phyloP scores from a whole-genome alignment of 176 grass and related monocot species.

The Hordeum marinum region DNA sequence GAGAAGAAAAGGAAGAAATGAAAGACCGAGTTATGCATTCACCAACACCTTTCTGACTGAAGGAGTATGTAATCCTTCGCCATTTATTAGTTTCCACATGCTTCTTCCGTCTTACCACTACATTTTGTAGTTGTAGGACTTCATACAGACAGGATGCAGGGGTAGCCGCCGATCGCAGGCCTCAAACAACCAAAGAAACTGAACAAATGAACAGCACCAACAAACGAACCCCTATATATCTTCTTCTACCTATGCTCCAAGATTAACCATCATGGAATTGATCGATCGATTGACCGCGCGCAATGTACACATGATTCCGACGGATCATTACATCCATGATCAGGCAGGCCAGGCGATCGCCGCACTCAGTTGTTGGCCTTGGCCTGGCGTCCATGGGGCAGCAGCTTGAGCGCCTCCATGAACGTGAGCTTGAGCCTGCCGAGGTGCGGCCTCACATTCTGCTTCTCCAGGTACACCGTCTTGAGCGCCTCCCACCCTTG shows the following conservation, averaged over 20 bases:
- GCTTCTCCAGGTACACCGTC: conserved; percentile 74
- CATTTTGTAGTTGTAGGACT: background rate
- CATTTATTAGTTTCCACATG: conserved; percentile 6
- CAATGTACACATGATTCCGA: conserved; percentile 4
- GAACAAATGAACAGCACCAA: conserved; percentile 16
- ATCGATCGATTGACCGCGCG: background rate
- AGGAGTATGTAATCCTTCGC: background rate
- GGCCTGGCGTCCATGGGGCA: conserved; percentile 39
- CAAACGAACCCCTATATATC: background rate
- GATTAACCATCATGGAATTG: background rate
- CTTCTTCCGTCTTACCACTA: background rate
- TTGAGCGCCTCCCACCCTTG: conserved; percentile 72
- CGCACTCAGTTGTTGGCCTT: background rate
- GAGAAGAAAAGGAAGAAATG: no score
- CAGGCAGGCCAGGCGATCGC: background rate
- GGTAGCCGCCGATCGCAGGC: background rate
- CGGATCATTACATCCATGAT: background rate
- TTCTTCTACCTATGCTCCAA: background rate
- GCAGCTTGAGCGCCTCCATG: conserved; percentile 55
- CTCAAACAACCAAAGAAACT: background rate
- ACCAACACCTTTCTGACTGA: background rate
- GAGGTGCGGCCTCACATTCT: conserved; percentile 76
- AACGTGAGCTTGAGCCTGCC: conserved; percentile 73
- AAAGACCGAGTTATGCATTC: background rate
- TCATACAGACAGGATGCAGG: background rate